These are phyloP conservation scores for Sanghuangporus sanghuang DNA, from an alignment of 1,284 basidiomycete species.

Conservation along the genomic window DNA sequence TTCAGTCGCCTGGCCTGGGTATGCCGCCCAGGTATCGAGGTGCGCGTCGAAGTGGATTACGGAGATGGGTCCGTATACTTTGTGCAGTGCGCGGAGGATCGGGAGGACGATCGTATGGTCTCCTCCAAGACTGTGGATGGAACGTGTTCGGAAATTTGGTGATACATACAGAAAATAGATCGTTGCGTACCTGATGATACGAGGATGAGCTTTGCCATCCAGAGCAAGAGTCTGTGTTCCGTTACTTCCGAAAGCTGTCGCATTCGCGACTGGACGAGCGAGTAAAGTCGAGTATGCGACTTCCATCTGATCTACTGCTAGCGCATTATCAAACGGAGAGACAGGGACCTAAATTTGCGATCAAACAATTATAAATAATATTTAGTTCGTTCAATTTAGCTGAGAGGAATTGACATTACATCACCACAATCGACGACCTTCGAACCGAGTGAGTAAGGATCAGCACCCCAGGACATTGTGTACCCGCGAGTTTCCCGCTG, in stretches of 20 bases:
- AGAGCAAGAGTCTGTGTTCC: slow-evolving; percentile 34
- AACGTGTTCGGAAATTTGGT: slow-evolving; percentile 1
- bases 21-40: slow-evolving; percentile 59
- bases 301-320: slow-evolving; percentile 76
- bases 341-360: slow-evolving; percentile 51
- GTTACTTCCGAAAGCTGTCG: slow-evolving; percentile 26
- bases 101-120: slow-evolving; percentile 78
- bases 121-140: slow-evolving; percentile 56
- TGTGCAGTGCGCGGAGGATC: slow-evolving; percentile 66
- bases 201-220: slow-evolving; percentile 56
- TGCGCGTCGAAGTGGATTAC: slow-evolving; percentile 84
- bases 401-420: slow-evolving; percentile 29
- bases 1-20: slow-evolving; percentile 46
- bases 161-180: neutral
- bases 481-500: slow-evolving; percentile 53
- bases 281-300: slow-evolving; percentile 70
- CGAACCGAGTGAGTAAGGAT: slow-evolving; percentile 54
- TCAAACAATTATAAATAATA: neutral
- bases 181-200: slow-evolving; percentile 52
- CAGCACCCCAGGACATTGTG: slow-evolving; percentile 61
- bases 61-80: slow-evolving; percentile 69
- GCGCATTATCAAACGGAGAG: slow-evolving; percentile 66
- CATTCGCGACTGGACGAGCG: slow-evolving; percentile 41
- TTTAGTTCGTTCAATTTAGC: neutral
- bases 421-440: slow-evolving; percentile 80